Conservation (phyloP, 805 yeast genomes). For the Candida ipomoeae region DNA sequence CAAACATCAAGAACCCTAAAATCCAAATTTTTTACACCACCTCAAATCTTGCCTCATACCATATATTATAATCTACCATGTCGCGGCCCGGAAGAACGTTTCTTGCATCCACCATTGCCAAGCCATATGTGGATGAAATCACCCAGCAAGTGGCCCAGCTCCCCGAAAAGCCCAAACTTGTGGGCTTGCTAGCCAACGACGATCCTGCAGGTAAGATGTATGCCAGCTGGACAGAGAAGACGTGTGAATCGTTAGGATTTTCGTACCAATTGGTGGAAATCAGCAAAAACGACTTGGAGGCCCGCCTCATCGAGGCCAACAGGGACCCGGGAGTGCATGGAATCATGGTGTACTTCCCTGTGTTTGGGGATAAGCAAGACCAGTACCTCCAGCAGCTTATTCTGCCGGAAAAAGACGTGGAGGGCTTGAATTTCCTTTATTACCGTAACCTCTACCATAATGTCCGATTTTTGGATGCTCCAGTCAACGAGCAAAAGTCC, state of each 20-base stretch:
- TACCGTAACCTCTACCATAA: constrained; percentile 95
- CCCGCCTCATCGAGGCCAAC: constrained; percentile 77
- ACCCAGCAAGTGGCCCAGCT: constrained; percentile 50
- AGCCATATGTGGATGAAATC: constrained; percentile 73
- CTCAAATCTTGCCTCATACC: too few relatives aligned
- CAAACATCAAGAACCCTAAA: too few relatives aligned
- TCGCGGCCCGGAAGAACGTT: constrained; percentile 67
- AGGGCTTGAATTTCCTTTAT: constrained; percentile 87
- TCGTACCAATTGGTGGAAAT: constrained; percentile 71
- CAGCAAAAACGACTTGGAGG: constrained; percentile 80
- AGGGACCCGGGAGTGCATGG: constrained; percentile 74
- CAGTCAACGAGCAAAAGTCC: constrained; percentile 64
- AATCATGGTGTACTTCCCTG: constrained; percentile 96
- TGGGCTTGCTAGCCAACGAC: constrained; percentile 85
- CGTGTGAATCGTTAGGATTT: constrained; percentile 83
- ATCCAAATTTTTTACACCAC: too few relatives aligned
- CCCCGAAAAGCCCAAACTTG: constrained; percentile 64
- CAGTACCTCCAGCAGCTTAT: constrained; percentile 93
- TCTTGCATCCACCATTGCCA: constrained; percentile 83
- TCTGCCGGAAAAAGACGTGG: constrained; percentile 89
- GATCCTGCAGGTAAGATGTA: constrained; percentile 96
- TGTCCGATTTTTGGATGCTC: constrained; percentile 73
- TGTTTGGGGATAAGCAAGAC: constrained; percentile 91
- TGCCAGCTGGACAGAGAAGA: constrained; percentile 93
- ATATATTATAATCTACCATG: constrained; percentile 5